Evolutionary conservation across 2,329 filamentous ascomycete species (phyloP), one percentile per base, ranked within the genome.

Genomic region (Xylariales sp.): DNA sequence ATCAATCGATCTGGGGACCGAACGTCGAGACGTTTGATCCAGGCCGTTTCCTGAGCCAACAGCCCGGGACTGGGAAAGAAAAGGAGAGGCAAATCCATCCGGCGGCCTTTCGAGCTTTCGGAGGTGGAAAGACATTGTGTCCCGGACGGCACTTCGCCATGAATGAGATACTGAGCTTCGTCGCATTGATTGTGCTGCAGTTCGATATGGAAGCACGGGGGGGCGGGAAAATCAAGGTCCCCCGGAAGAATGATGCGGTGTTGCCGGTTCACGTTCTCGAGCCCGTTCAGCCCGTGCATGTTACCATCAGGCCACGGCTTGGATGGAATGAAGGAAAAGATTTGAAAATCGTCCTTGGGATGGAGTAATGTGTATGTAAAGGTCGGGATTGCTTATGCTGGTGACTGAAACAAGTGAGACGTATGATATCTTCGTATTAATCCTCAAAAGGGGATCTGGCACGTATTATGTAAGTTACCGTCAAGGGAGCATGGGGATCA

Each of bases 1-100:
- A 68, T 15, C 39, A 50, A 6, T 47, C 54, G 1, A 62, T 72
- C 39, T 74, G 70, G 70, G 70, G 71, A 4, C 48, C 59, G 2
- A 63, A 71, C 27, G 65, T 57, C 1, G 46, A 48, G 2, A 37
- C 45, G 2, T 74, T 74, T 51, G 64, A 70, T 25, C 59, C 69
- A 0, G 29, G 48, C 5, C 65, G 69, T 8, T 74, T 73, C 49
- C 45, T 68, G 0, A 42, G 47, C 14, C 8, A 48, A 8, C 25
- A 27, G 7, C 5, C 3, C 2, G 18, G 8, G 5, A 28, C 24
- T 11, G 32, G 34, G 14, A 38, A 43, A 32, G 36, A 34, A 31
- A 36, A 38, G 7, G 31, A 29, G 21, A 40, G 19, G 19, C 42
- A 52, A 24, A 46, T 50, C 10, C 55, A 59, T 20, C 55, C 55